Evolutionary conservation across 2,329 filamentous ascomycete species (phyloP).

Genomic region (Emergomyces pasteurianus): DNA sequence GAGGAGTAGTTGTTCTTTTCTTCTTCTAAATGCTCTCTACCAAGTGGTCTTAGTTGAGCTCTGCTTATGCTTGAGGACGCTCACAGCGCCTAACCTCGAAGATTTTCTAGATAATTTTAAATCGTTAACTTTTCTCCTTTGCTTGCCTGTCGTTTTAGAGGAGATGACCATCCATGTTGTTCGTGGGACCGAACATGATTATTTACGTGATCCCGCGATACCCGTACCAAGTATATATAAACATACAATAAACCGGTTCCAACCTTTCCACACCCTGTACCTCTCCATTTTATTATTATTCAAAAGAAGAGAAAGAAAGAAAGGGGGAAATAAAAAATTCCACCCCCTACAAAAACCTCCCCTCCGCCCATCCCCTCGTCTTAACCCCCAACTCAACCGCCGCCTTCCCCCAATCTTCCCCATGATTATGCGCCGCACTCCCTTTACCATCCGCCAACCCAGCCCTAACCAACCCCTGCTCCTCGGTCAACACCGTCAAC

Average conservation of each 20-base stretch:
- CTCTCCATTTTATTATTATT: neutral
- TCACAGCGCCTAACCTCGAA: neutral
- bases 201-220: too few species aligned
- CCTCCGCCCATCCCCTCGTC: slow-evolving; percentile 69
- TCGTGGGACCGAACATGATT: too few species aligned
- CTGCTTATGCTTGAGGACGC: neutral
- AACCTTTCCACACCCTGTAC: neutral
- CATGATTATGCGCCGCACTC: slow-evolving; percentile 65
- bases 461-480: slow-evolving; percentile 75
- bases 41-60: neutral
- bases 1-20: slow-evolving; percentile 50
- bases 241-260: neutral
- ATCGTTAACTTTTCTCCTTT: neutral
- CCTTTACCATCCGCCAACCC: slow-evolving; percentile 47
- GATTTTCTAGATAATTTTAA: neutral
- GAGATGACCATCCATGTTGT: too few species aligned
- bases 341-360: slow-evolving; percentile 39
- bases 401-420: slow-evolving; percentile 88
- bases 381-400: slow-evolving; percentile 91
- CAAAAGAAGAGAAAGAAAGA: neutral
- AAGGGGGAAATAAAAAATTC: too few species aligned
- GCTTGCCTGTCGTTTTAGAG: too few species aligned
- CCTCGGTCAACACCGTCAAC: slow-evolving; percentile 76
- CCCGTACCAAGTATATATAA: neutral
- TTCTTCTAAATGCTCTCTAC: neutral